Base-by-base conservation (phyloP, 345 rosid genomes). In the Nasturtium officinale region DNA sequence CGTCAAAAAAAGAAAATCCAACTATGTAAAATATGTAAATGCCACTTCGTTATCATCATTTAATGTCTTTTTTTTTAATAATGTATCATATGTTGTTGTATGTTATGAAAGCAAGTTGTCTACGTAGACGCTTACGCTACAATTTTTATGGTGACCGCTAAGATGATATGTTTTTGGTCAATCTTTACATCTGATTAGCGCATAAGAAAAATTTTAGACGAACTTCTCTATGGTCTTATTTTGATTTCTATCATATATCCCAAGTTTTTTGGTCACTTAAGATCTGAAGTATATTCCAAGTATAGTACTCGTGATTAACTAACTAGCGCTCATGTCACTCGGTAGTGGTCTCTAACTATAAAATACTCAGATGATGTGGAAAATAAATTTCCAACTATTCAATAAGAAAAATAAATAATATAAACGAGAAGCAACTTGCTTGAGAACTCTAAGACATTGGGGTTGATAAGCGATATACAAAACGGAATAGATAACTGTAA, bases 391-490 rank as follows among this genome's bases (percentile, higher is more conserved):
- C 26, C 13, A 60, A 11, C 4, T 2, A 48, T 48, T 25, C 29
- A 50, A 71, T 37, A 69, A 15, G 8, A 9, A 33, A 47, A 10
- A 18, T 29, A 68, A 15, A 43, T 12, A 30, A 46, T 45, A 46
- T 56, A 56, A 48, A 47, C 7, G 11, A 47, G 29, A 75, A 67
- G 59, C 75, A 61, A 76, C 75, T 76, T 76, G 79, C 32, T 61
- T 54, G 79, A 76, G 18, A 9, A 43, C 18, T n/a, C 50, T 40
- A 21, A 18, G 6, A 46, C 28, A 42, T 32, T 28, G 15, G 15
- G n/a, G 78, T 50, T 76, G 79, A 76, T 75, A 76, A 18, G 74
- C 79, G 45, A 28, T 16, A 42, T 2, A 38, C 26, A 60, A 20
- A 67, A 32, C 16, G 23, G 28, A 46, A 56, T 63, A 77, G 80